A percentile compares a stretch with the other conserved stretches of the same genome.
phyloP scores from a whole-genome alignment of 129 eudicot species.

The Saposhnikovia divaricata region DNA sequence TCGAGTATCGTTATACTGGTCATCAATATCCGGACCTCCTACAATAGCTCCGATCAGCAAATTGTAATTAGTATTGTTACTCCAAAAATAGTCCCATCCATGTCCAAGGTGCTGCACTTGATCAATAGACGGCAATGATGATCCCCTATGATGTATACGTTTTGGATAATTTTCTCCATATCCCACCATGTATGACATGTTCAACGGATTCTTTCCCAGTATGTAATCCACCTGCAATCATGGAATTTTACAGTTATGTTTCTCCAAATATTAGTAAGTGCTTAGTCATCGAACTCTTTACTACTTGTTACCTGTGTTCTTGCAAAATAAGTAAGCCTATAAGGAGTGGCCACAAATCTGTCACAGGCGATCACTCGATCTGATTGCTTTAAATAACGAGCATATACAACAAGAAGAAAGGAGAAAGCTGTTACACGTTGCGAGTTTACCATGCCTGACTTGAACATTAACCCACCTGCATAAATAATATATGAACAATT shows the following conservation, averaged over 20 bases:
- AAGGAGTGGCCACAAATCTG: constrained; percentile 25
- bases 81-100: constrained; percentile 25
- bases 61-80: constrained; percentile 25
- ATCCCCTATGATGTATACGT: constrained; percentile 42
- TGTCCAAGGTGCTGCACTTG: constrained; percentile 14
- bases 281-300: background rate
- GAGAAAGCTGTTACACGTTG: constrained; percentile 36
- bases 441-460: constrained; percentile 25
- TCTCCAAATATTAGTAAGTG: background rate
- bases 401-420: constrained; percentile 42
- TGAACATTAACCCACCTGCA: constrained; percentile 50
- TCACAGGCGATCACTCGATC: constrained; percentile 31
- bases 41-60: constrained; percentile 49
- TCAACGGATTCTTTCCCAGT: constrained; percentile 37
- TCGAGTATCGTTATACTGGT: constrained; percentile 28
- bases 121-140: constrained; percentile 37
- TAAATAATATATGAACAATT: background rate
- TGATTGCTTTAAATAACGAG: constrained; percentile 21
- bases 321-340: constrained; percentile 34
- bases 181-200: constrained; percentile 62
- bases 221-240: constrained; percentile 36
- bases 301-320: constrained; percentile 22
- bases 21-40: constrained; percentile 49
- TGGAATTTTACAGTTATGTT: background rate
- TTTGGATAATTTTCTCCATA: constrained; percentile 42